Base-by-base conservation (phyloP, 2,329 filamentous ascomycete genomes). In the Leptodontidium sp. region DNA sequence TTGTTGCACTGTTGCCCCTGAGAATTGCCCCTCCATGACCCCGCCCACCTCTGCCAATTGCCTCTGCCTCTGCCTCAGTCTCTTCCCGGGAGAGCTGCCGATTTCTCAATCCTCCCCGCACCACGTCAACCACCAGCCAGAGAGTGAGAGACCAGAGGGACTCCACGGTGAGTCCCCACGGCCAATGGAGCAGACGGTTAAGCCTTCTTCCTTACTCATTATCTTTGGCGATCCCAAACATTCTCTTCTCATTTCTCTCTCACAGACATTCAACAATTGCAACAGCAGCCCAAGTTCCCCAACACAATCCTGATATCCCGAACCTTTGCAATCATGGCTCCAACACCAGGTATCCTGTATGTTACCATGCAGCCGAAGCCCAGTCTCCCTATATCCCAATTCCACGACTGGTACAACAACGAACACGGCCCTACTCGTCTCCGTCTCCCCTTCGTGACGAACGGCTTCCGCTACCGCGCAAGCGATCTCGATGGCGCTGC, bases 341-440 rank as follows among this genome's bases (percentile, higher is more conserved):
- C 67, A 38, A 64, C 69, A 49, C 87, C 87, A 11, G 93, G 93
- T 69, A 88, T 94, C 76, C 89, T 97, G 77, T 93, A 91, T 79
- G 93, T 97, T 74, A 94, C 92, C 17, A 97, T 97, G 91, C 90
- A 94, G 81, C 93, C 93, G 75, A 85, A 87, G 79, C 85, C 73
- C 85, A 93, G 75, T 84, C 90, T 78, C 24, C 64, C 75, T 66
- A 80, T 86, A 59, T 84, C 87, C 71, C 88, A 92, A 76, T 97
- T 97, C 81, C 91, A 97, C 80, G 93, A 97, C 79, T 95, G 93
- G 92, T 97, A 97, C 84, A 94, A 97, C 83, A 96, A 94, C 80
- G 93, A 97, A 82, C 93, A 97, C 81, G 93, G 93, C 65, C 93
- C 93, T 21, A 88, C 90, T 17, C 91, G 93, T 59, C 86, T 97